Percentiles rank a stretch among this genome's conserved stretches.
These are phyloP conservation scores for Penicillium sp. DNA, from an alignment of 2,329 filamentous ascomycete genomes.

Conservation along the genomic window DNA sequence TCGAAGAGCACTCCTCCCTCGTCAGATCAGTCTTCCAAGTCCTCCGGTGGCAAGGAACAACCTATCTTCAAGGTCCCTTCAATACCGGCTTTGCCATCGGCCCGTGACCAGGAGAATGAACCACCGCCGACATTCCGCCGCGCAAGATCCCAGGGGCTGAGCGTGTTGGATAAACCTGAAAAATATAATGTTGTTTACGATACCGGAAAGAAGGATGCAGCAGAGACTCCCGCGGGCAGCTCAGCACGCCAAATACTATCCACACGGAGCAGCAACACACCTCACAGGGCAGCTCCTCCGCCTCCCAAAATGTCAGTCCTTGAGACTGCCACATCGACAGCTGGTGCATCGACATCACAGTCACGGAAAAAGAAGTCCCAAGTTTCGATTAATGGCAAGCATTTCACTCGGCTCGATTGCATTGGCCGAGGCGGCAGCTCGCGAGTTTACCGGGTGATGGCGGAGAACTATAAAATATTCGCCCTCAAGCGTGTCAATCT, in stretches of 20 bases:
- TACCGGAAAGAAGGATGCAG: constrained; percentile 42
- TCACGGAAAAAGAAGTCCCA: constrained; percentile 73
- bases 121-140: constrained; percentile 65
- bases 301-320: constrained; percentile 95
- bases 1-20: constrained; percentile 44
- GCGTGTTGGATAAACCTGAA: constrained; percentile 55
- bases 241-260: constrained; percentile 50
- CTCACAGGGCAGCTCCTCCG: constrained; percentile 71
- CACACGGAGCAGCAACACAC: constrained; percentile 63
- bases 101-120: constrained; percentile 81
- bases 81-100: constrained; percentile 57
- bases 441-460: constrained; percentile 93
- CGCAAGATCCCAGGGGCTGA: constrained; percentile 54
- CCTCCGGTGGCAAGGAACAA: constrained; percentile 43
- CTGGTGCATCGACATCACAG: constrained; percentile 73
- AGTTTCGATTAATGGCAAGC: constrained; percentile 83
- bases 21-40: constrained; percentile 40
- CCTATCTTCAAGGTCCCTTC: constrained; percentile 59
- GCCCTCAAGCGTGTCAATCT: constrained; percentile 90
- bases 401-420: constrained; percentile 83
- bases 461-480: constrained; percentile 93
- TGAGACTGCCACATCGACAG: constrained; percentile 82
- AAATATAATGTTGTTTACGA: constrained; percentile 52
- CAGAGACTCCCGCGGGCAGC: constrained; percentile 44
- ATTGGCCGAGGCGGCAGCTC: constrained; percentile 90